These are phyloP conservation scores for Macrophomina tecta DNA, from an alignment of 2,329 filamentous ascomycete genomes.

Conservation along the genomic window DNA sequence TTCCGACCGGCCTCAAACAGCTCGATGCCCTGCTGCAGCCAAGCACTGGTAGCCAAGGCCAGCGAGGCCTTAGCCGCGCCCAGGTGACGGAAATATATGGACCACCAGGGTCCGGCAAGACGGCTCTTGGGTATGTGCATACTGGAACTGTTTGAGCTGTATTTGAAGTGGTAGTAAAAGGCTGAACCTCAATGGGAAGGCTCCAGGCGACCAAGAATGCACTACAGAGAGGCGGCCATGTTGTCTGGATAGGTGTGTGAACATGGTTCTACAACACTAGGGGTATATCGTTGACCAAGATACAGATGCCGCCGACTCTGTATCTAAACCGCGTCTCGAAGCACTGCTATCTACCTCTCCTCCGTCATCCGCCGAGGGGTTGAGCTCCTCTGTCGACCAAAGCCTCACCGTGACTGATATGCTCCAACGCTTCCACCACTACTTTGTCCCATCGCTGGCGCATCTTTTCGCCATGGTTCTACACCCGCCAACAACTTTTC, in stretches of 20 bases:
- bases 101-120: slow-evolving; percentile 85
- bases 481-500: slow-evolving; percentile 67
- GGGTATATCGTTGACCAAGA: not conserved
- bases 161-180: not conserved
- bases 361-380: slow-evolving; percentile 12
- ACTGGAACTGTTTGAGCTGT: not conserved
- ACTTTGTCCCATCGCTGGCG: slow-evolving; percentile 63
- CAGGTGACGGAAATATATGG: slow-evolving; percentile 89
- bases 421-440: slow-evolving; percentile 67
- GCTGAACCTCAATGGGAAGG: slow-evolving; percentile 51
- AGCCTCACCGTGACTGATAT: slow-evolving; percentile 36
- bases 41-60: slow-evolving; percentile 35
- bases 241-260: slow-evolving; percentile 81
- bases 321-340: slow-evolving; percentile 56
- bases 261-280: no score
- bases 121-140: slow-evolving; percentile 72
- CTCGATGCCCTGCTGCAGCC: slow-evolving; percentile 53
- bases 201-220: slow-evolving; percentile 72
- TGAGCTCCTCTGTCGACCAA: slow-evolving; percentile 20
- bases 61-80: slow-evolving; percentile 72
- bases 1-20: slow-evolving; percentile 55
- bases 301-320: slow-evolving; percentile 56
- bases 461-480: slow-evolving; percentile 76
- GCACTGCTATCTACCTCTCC: slow-evolving; percentile 48
- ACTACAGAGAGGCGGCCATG: slow-evolving; percentile 64